Conservation (phyloP, 1,284 basidiomycete genomes). For the Melampsora americana region DNA sequence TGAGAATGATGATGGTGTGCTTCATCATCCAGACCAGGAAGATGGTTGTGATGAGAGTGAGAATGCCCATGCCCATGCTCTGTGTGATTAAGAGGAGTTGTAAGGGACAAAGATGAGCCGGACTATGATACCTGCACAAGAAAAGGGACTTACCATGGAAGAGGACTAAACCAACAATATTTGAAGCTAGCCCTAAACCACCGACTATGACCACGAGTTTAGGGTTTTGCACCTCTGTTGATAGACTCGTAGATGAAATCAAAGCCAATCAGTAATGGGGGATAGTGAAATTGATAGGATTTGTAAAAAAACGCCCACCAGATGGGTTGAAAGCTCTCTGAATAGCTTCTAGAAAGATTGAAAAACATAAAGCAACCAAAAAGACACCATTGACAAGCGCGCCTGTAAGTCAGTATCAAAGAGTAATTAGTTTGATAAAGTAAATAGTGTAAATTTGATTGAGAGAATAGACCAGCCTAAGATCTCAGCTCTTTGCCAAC, state of each 20-base stretch:
- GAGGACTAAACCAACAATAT: constrained; percentile 86
- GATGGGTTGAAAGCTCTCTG: constrained; percentile 59
- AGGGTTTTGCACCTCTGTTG: constrained; percentile 81
- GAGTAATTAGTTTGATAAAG: not conserved
- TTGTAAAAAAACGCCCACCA: constrained; percentile 16
- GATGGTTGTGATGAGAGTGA: constrained; percentile 41
- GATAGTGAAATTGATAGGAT: constrained; percentile 10
- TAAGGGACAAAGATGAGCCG: constrained; percentile 38
- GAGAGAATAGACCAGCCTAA: constrained; percentile 63
- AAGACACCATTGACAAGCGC: constrained; percentile 90
- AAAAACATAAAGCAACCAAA: constrained; percentile 89
- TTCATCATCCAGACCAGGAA: not conserved
- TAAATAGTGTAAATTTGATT: not conserved
- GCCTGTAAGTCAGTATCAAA: constrained; percentile 51
- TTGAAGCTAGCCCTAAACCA: constrained; percentile 80
- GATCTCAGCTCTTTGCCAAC: constrained; percentile 99
- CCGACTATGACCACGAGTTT: constrained; percentile 87
- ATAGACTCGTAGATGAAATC: constrained; percentile 12
- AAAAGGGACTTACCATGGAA: constrained; percentile 84
- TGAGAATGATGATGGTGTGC: constrained; percentile 3
- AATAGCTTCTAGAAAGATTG: constrained; percentile 88
- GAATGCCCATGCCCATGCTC: constrained; percentile 12
- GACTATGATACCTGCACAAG: constrained; percentile 46
- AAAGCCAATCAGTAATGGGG: constrained; percentile 18
- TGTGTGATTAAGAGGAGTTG: constrained; percentile 14